Evolutionary conservation across 2,329 filamentous ascomycete genomes (phyloP).

Genomic region (Malbranchea cinnamomea): DNA sequence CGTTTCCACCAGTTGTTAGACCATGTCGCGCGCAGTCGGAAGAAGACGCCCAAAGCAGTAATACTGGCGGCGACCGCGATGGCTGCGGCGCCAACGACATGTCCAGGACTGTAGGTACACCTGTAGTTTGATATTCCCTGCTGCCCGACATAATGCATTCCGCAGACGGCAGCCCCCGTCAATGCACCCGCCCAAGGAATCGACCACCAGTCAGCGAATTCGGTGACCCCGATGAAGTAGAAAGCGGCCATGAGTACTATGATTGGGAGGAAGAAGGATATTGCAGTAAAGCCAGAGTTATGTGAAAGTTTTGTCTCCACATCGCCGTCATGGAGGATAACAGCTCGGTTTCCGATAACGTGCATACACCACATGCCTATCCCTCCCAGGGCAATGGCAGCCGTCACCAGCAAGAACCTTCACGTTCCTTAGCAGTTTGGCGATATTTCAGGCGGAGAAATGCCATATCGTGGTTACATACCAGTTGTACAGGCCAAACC

Average conservation of each 20-base stretch:
- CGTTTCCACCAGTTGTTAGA: slow-evolving; percentile 67
- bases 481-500: slow-evolving; percentile 55
- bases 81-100: slow-evolving; percentile 52
- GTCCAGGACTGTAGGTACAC: slow-evolving; percentile 43
- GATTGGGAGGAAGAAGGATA: slow-evolving; percentile 71
- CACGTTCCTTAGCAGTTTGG: slow-evolving; percentile 3
- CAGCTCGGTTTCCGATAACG: slow-evolving; percentile 69
- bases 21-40: slow-evolving; percentile 61
- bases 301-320: slow-evolving; percentile 56
- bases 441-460: slow-evolving; percentile 1
- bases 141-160: slow-evolving; percentile 84
- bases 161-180: slow-evolving; percentile 60
- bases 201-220: slow-evolving; percentile 42
- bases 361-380: slow-evolving; percentile 69
- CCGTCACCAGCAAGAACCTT: slow-evolving; percentile 48
- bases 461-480: slow-evolving; percentile 23
- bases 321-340: slow-evolving; percentile 51
- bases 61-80: slow-evolving; percentile 62
- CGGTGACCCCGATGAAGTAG: slow-evolving; percentile 48
- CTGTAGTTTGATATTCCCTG: slow-evolving; percentile 64
- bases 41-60: slow-evolving; percentile 59
- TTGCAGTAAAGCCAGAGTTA: slow-evolving; percentile 52
- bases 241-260: slow-evolving; percentile 60
- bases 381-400: slow-evolving; percentile 57
- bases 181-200: slow-evolving; percentile 50